phyloP scores from a whole-genome alignment of 2,329 filamentous ascomycete species.

The Paecilomyces dactylethromorphus region DNA sequence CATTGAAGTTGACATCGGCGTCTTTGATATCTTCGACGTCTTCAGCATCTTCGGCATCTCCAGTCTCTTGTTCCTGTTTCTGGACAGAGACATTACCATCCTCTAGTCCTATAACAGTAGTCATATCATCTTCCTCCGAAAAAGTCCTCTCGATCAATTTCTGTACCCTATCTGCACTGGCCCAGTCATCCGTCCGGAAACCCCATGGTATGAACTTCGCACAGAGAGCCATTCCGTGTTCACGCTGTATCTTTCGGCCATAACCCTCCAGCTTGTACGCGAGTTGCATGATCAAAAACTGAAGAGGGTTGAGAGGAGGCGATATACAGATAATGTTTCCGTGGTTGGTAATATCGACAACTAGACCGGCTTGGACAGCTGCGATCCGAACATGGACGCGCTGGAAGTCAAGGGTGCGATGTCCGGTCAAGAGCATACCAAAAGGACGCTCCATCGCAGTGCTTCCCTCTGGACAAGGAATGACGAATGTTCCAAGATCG shows the following conservation, averaged over 20 bases:
- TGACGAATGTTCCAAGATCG: neutral
- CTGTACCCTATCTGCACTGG: neutral
- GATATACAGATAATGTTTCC: neutral
- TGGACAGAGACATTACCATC: neutral
- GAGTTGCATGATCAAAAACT: neutral
- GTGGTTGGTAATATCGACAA: neutral
- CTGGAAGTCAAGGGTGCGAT: neutral
- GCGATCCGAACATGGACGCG: neutral
- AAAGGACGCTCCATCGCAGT: neutral
- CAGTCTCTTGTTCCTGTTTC: neutral
- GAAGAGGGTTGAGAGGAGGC: neutral
- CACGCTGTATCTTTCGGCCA: neutral
- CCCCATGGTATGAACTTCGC: neutral
- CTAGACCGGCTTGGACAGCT: neutral
- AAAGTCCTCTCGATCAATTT: neutral
- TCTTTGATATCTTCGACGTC: neutral
- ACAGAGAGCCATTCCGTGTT: neutral
- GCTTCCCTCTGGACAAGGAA: neutral
- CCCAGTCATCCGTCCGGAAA: neutral
- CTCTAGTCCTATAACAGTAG: neutral
- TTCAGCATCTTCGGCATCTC: neutral
- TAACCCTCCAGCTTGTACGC: neutral
- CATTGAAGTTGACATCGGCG: neutral
- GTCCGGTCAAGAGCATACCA: neutral
- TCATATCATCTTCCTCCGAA: neutral